Percentiles rank a stretch among this genome's conserved stretches.
Conservation (phyloP, 352 stramenopile species). For the Thalassiosira livingstoniorum region DNA sequence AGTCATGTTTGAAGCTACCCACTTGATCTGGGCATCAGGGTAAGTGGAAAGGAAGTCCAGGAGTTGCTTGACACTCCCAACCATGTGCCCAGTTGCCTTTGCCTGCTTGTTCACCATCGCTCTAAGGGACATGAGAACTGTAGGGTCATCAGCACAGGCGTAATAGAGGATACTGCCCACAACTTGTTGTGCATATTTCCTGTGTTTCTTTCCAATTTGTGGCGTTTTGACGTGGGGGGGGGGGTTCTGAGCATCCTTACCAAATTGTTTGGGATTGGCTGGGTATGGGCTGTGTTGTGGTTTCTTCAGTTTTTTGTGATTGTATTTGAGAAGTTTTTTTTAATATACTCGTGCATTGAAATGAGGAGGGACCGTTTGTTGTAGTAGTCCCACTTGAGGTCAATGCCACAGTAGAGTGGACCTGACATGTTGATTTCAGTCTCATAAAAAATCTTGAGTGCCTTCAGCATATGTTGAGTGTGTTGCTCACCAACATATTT, state of each 20-base stretch:
- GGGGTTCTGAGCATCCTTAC: not conserved
- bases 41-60: constrained; percentile 54
- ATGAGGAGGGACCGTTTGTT: not conserved
- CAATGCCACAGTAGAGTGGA: constrained; percentile 17
- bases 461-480: not conserved
- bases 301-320: not conserved
- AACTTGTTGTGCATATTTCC: constrained; percentile 27
- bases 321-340: not conserved
- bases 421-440: not conserved
- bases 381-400: constrained; percentile 20
- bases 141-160: constrained; percentile 49
- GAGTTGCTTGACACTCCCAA: constrained; percentile 12
- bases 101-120: constrained; percentile 8
- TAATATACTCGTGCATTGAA: not conserved
- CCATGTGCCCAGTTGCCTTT: not conserved
- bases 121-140: constrained; percentile 32
- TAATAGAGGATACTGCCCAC: constrained; percentile 52
- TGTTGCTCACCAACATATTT: constrained; percentile 1
- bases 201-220: not conserved
- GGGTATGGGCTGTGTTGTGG: not conserved
- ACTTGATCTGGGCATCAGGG: constrained; percentile 38
- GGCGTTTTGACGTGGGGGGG: not conserved
- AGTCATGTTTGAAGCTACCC: constrained; percentile 52
- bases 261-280: not conserved
- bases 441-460: not conserved